Percentiles rank a stretch among this genome's conserved stretches.
These are phyloP conservation scores for Wickerhamiella vanderwaltii DNA, from an alignment of 805 yeast species.

Conservation along the genomic window DNA sequence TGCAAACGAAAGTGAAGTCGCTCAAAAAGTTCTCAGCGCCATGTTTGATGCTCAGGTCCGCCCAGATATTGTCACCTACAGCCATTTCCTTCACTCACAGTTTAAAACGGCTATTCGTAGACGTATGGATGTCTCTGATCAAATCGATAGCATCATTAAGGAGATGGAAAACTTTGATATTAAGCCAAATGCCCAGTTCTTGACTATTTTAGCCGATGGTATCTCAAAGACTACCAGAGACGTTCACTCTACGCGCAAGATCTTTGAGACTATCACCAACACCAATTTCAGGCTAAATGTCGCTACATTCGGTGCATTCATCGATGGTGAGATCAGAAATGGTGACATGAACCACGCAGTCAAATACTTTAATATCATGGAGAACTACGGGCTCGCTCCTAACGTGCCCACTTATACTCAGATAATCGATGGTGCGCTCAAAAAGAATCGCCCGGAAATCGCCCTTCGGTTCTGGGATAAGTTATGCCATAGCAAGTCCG, in stretches of 20 bases:
- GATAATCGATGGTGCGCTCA: constrained; percentile 22
- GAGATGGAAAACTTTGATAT: constrained; percentile 33
- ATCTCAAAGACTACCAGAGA: constrained; percentile 38
- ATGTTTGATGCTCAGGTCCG: constrained; percentile 34
- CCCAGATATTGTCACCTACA: constrained; percentile 53
- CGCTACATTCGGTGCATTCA: constrained; percentile 24
- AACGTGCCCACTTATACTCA: constrained; percentile 26
- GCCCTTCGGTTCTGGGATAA: constrained; percentile 19
- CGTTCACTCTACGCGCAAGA: constrained; percentile 38
- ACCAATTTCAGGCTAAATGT: constrained; percentile 23
- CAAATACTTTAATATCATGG: constrained; percentile 18
- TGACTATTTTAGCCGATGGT: constrained; percentile 43
- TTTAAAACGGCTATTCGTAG: constrained; percentile 37
- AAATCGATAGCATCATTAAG: constrained; percentile 31
- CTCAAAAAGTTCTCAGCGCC: constrained; percentile 37
- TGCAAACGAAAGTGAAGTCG: constrained; percentile 32
- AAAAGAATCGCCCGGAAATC: constrained; percentile 14
- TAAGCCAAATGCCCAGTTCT: constrained; percentile 35
- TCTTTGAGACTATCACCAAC: constrained; percentile 34
- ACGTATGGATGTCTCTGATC: constrained; percentile 33
- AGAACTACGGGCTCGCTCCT: constrained; percentile 20
- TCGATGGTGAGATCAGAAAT: constrained; percentile 23
- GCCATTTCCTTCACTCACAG: constrained; percentile 43
- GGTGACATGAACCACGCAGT: constrained; percentile 21
- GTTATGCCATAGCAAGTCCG: constrained; percentile 12